Evolutionary conservation across 139 green algal species (phyloP).

Genomic region (Desmodesmus armatus): DNA sequence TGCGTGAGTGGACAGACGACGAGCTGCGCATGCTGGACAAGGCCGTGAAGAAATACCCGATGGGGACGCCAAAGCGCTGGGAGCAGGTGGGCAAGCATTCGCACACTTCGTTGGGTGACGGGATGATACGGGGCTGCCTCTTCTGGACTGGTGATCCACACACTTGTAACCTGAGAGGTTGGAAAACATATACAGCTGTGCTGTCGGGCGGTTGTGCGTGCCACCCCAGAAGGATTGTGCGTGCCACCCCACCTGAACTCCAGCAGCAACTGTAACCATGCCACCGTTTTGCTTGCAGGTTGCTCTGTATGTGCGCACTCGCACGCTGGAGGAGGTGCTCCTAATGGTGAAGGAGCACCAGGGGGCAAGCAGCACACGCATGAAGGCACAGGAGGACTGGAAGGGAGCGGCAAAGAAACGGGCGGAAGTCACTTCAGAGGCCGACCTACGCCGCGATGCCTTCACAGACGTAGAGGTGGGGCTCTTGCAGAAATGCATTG

Average conservation of each 20-base stretch:
- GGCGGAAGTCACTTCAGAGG: constrained; percentile 64
- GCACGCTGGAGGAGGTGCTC: constrained; percentile 86
- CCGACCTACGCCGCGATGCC: constrained; percentile 55
- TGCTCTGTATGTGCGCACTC: constrained; percentile 82
- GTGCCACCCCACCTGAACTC: not conserved
- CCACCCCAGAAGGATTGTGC: too few relatives aligned
- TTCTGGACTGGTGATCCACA: not conserved
- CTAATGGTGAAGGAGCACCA: constrained; percentile 89
- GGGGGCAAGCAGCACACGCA: constrained; percentile 57
- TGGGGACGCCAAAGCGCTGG: constrained; percentile 88
- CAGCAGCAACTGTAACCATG: not conserved
- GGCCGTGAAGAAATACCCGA: constrained; percentile 90
- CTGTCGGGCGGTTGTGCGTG: too few relatives aligned
- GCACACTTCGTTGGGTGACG: too few relatives aligned
- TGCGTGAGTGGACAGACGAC: constrained; percentile 83
- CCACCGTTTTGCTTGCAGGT: constrained; percentile 60
- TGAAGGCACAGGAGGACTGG: constrained; percentile 68
- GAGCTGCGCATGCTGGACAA: constrained; percentile 96
- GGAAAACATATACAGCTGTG: not conserved
- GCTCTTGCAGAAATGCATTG: too few relatives aligned
- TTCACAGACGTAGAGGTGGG: constrained; percentile 84
- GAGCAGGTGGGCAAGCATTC: constrained; percentile 73
- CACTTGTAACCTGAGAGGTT: not conserved
- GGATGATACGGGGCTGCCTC: not conserved
- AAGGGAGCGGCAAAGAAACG: constrained; percentile 68